Evolutionary conservation across 352 stramenopile species (phyloP).

Genomic region (Phytophthora hybrid): DNA sequence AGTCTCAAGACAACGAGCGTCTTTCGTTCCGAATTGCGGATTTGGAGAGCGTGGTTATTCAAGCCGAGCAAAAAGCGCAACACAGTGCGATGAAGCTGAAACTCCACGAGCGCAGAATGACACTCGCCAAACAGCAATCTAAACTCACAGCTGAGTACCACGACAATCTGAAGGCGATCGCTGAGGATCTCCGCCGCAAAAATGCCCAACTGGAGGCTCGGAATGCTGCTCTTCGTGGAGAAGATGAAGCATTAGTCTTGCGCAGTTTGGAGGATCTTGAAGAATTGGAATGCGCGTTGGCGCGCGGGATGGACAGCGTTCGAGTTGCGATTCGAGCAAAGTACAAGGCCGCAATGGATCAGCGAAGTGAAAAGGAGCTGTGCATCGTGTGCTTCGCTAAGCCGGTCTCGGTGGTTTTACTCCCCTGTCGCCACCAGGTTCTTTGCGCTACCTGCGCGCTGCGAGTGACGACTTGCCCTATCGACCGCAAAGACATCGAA

Average conservation of each 20-base stretch:
- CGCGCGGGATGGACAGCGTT: constrained; percentile 38
- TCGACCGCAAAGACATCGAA: constrained; percentile 65
- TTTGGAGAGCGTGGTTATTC: constrained; percentile 26
- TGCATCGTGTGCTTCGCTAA: constrained; percentile 73
- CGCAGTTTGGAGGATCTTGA: constrained; percentile 54
- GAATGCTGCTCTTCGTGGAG: constrained; percentile 32
- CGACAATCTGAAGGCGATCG: constrained; percentile 35
- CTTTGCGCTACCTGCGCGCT: constrained; percentile 66
- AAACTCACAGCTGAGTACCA: constrained; percentile 44
- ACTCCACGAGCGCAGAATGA: constrained; percentile 41
- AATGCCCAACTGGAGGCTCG: constrained; percentile 35
- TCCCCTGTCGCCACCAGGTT: constrained; percentile 70
- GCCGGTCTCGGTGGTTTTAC: constrained; percentile 53
- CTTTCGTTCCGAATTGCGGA: constrained; percentile 40
- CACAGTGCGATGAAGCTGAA: constrained; percentile 38
- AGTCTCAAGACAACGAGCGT: constrained; percentile 55
- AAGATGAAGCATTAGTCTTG: constrained; percentile 31
- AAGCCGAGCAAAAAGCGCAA: constrained; percentile 31
- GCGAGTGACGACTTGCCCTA: constrained; percentile 58
- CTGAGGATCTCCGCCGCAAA: constrained; percentile 32
- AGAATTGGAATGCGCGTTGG: constrained; percentile 46
- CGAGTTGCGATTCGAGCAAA: constrained; percentile 38
- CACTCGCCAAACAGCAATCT: constrained; percentile 44
- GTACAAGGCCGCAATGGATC: constrained; percentile 37
- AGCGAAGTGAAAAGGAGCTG: constrained; percentile 31